Percentiles rank a stretch among this genome's conserved stretches.
phyloP scores from a whole-genome alignment of 495 filamentous ascomycete genomes.

The Wilcoxina mikolae region DNA sequence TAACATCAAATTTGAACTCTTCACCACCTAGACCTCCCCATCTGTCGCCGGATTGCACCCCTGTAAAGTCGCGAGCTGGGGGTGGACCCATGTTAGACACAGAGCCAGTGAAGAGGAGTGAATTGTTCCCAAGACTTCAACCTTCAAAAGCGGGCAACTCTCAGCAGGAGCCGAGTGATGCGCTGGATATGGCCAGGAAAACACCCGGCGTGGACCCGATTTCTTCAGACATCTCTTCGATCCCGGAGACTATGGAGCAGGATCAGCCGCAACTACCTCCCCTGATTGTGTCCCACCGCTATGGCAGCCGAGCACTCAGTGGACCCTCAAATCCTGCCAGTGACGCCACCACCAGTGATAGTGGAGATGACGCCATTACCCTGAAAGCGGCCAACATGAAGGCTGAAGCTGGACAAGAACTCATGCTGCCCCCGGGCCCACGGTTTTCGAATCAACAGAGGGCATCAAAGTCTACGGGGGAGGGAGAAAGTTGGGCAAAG shows the following conservation, averaged over 20 bases:
- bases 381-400: no score
- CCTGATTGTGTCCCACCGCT: no score
- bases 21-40: slow-evolving; percentile 10
- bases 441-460: background rate
- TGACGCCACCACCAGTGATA: background rate
- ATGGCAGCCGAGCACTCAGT: no score
- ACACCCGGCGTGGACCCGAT: background rate
- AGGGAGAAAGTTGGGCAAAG: background rate
- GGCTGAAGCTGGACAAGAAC: no score
- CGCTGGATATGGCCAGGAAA: background rate
- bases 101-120: slow-evolving; percentile 1
- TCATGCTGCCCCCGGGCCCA: background rate
- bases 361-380: background rate
- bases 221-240: slow-evolving; percentile 7
- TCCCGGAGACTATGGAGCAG: slow-evolving; percentile 6
- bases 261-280: background rate
- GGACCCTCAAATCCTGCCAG: no score
- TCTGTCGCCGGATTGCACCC: slow-evolving; percentile 1
- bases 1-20: background rate
- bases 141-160: background rate
- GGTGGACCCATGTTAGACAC: background rate
- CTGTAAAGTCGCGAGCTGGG: background rate
- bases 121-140: slow-evolving; percentile 13
- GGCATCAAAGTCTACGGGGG: background rate
- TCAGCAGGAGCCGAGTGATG: background rate